A percentile compares a stretch with the other conserved stretches of the same genome.
phyloP scores from a whole-genome alignment of 148 eudicot species.

The Amaranthus hypochondriacus region DNA sequence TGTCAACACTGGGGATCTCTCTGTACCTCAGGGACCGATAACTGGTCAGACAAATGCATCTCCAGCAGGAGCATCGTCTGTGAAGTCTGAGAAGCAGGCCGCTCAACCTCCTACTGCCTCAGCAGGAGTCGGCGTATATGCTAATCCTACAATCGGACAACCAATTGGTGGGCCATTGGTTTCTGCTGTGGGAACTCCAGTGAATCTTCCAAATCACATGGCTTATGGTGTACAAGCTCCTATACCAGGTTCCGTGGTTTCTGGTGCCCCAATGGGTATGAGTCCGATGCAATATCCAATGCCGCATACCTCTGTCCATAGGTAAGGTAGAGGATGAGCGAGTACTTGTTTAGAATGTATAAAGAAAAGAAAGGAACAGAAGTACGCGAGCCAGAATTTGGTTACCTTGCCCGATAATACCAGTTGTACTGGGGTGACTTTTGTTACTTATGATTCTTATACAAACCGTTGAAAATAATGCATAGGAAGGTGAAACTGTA shows the following conservation, averaged over 20 bases:
- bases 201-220: constrained; percentile 29
- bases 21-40: constrained; percentile 45
- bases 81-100: constrained; percentile 40
- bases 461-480: constrained; percentile 6
- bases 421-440: not conserved
- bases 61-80: constrained; percentile 27
- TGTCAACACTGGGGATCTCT: constrained; percentile 34
- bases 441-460: not conserved
- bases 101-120: constrained; percentile 32
- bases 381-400: constrained; percentile 4
- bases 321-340: constrained; percentile 25
- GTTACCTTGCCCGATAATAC: constrained; percentile 2
- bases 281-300: constrained; percentile 47
- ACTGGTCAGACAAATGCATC: constrained; percentile 49
- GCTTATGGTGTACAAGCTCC: constrained; percentile 47
- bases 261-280: constrained; percentile 58
- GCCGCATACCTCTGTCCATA: constrained; percentile 50
- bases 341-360: not conserved
- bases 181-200: constrained; percentile 46
- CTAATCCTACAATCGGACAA: constrained; percentile 60
- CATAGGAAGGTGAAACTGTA: constrained; percentile 12
- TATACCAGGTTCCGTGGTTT: constrained; percentile 43
- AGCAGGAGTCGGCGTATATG: constrained; percentile 38
- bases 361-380: not conserved
- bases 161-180: constrained; percentile 51